These are phyloP conservation scores for Chaetomium globosum DNA, from an alignment of 2,329 filamentous ascomycete genomes.

Conservation along the genomic window DNA sequence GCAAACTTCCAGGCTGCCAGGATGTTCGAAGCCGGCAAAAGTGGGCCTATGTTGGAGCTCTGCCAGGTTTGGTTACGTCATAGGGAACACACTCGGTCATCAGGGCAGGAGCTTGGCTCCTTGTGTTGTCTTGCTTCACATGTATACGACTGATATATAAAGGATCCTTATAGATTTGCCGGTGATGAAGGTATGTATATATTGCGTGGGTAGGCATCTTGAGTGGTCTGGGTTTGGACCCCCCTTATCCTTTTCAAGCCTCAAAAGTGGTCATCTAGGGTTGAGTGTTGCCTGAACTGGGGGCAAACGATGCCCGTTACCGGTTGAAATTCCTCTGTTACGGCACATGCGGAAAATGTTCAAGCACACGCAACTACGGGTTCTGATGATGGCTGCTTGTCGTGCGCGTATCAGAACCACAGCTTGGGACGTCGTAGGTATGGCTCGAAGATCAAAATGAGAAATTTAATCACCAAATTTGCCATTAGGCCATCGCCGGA, in stretches of 20 bases:
- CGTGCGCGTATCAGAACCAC: not conserved
- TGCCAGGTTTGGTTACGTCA: conserved; percentile 12
- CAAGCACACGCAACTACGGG: not conserved
- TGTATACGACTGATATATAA: not conserved
- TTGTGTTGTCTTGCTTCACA: not conserved
- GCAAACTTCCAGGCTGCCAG: not conserved
- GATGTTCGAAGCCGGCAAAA: conserved; percentile 1
- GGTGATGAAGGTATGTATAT: not conserved
- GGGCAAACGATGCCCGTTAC: not conserved
- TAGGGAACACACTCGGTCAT: not conserved
- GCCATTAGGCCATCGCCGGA: not conserved
- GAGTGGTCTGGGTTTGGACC: no score
- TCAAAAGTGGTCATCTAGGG: not conserved
- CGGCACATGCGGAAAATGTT: not conserved
- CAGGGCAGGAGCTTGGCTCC: not conserved
- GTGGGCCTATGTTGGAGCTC: conserved; percentile 5
- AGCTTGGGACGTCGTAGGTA: not conserved
- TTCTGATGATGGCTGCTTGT: not conserved
- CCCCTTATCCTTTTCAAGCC: no score
- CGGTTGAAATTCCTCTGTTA: not conserved
- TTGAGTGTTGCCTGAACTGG: not conserved
- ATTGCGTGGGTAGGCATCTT: not conserved
- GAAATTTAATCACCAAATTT: not conserved
- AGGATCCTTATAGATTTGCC: no score
- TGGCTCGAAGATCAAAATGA: not conserved